Evolutionary conservation across 306 rosid genomes (phyloP), one percentile per base, ranked within the genome.

Genomic region (Lathyrus sativus): DNA sequence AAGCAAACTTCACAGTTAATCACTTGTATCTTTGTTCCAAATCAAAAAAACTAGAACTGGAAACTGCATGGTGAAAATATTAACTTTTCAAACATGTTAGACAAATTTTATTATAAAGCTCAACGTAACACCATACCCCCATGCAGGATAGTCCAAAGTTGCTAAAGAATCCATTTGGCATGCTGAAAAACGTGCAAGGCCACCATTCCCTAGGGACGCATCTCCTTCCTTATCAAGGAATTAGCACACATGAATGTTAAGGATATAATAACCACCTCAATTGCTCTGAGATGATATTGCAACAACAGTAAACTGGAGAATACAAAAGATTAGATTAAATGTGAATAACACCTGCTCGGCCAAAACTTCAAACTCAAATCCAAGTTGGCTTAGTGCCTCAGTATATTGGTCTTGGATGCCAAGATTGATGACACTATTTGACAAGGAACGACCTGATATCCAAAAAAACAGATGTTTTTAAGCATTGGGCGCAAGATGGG

Each of bases 131-230:
- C 65, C 79, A 75, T 85, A 88, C 89, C 95, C 95, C 91, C 95
- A 88, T 38, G 95, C 95, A 79, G 95, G 95, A 75, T 83, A 83
- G 73, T 88, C 91, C 84, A 88, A 71, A 70, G 91, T 88, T 50
- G 95, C 95, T 55, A 88, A 75, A 71, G 95, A 88, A 82, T 88
- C 95, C 87, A 88, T 79, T 68, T 85, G 89, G 65, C 95, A 88
- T 49, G 91, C 91, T 43, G 91, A 85, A 85, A 88, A 86, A 68
- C 91, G 89, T 70, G 91, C 91, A 53, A 85, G 86, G 53, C 95
- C 95, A 59, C 95, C 95, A 83, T 88, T 88, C 46, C 95, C 95
- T 67, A 85, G 83, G 78, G 95, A 85, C 3, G 88, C 95, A 77
- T 88, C 91, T 80, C 91, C 91, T 81, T 88, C 95, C 91, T 88